Evolutionary conservation across 768 basidiomycete genomes (phyloP), one percentile per base, ranked within the genome.

Genomic region (Amanita pallidorosea): DNA sequence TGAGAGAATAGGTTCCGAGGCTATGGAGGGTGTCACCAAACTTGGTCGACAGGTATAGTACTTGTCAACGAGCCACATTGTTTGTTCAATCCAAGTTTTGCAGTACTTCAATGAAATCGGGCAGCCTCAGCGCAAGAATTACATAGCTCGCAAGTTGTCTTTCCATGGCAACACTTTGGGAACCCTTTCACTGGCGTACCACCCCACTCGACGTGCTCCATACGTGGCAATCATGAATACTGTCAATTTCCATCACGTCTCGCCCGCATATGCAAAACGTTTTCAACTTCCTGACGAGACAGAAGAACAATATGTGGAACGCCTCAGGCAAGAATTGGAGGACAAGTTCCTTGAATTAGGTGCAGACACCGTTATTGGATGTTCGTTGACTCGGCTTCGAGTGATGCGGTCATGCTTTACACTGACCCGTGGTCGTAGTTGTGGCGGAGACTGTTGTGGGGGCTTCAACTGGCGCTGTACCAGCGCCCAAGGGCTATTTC

Each of bases 401-500:
- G 51, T 25, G n/a, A n/a, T n/a, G 1, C 22, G 37, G 18, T 2
- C 15, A 13, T 27, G 11, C n/a, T 27, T 43, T 4, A 7, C 44
- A 11, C 43, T 40, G 33, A 9, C 45, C 40, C 5, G 1, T 37
- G 15, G n/a, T 49, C 13, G 27, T 55, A 90, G 88, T 91, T 56
- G 82, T 80, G 13, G 88, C 87, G 3, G 87, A 89, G 60, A 89
- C 89, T 18, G 90, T 94, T 5, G 86, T 89, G 5, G 91, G 91
- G 17, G 91, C 89, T 0, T 83, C 87, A 0, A 83, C 83, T 2
- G 92, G 90, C 23, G 82, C 76, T 31, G 71, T 90, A 1, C 64
- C 81, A 33, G 80, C 88, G 5, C 88, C 89, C 0, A 84, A 83
- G 56, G 90, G 90, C 2, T 93, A 93, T 63, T 85, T 93, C 60